Evolutionary conservation across 2,329 filamentous ascomycete genomes (phyloP), one percentile per base, ranked within the genome.

Genomic region (Penicillium sp.): DNA sequence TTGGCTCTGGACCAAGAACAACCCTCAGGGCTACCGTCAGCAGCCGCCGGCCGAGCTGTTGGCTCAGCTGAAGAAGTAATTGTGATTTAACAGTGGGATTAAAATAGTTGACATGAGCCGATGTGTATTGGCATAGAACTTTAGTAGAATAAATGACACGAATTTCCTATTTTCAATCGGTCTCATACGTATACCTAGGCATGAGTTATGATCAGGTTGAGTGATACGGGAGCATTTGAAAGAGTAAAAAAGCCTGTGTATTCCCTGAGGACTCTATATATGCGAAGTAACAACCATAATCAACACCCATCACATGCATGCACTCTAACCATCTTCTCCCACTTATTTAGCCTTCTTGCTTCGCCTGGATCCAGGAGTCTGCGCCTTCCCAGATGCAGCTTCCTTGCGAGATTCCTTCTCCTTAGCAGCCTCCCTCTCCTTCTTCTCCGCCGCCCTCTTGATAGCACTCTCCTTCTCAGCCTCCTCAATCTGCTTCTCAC

Each of bases 1-100:
- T 64, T 99, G 95, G 95, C 88, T 87, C 71, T 99, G 95, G 95
- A 96, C 96, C 16, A 84, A 89, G 79, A 98, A 97, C 79, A 98
- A 98, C 80, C 95, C 95, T 24, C 87, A 93, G 78, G 95, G 95
- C 22, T 98, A 98, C 80, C 85, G 90, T 64, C 93, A 98, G 79
- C 83, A 92, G 64, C 91, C 93, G n/a, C 93, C 95, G 0, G 83
- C 90, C 63, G 86, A 90, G 76, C 83, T 98, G 68, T 72, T 97
- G 50, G 88, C 89, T 54, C 63, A 70, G 63, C 69, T 75, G 56
- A 73, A 75, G 72, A 75, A 74, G 61, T 73, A 70, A 64, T 13
- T 37, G 16, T 56, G 29, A 31, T 41, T 14, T 47, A 26, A 26
- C 48, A 21, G 39, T 9, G 21, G 39, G 53, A n/a, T 43, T 26